Percentiles rank a stretch among this genome's conserved stretches.
Conservation (phyloP, 2,329 filamentous ascomycete genomes). For the Phyllosticta citriasiana region DNA sequence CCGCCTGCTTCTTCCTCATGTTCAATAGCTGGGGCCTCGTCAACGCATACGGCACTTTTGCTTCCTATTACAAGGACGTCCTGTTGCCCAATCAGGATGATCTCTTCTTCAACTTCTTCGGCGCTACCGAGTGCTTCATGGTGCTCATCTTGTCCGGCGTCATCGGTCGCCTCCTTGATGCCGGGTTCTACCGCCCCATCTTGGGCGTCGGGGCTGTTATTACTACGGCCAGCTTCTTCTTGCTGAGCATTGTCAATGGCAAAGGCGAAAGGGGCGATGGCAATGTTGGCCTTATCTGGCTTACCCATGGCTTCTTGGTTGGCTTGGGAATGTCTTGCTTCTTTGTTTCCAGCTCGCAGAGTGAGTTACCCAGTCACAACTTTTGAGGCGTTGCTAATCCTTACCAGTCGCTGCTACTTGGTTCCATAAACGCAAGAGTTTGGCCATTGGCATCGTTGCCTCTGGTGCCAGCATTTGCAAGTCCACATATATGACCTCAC, state of each 20-base stretch:
- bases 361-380: constrained; percentile 23
- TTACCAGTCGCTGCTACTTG: constrained; percentile 38
- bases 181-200: constrained; percentile 32
- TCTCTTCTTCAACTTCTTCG: constrained; percentile 37
- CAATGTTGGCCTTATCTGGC: constrained; percentile 35
- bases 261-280: constrained; percentile 24
- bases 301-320: constrained; percentile 37
- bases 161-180: constrained; percentile 41
- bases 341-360: constrained; percentile 42
- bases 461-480: constrained; percentile 38
- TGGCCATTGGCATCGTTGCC: constrained; percentile 41
- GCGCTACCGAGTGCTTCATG: constrained; percentile 38
- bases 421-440: constrained; percentile 37
- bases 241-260: constrained; percentile 34
- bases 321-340: constrained; percentile 44
- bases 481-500: constrained; percentile 6
- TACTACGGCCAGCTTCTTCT: constrained; percentile 35
- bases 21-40: constrained; percentile 40
- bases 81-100: constrained; percentile 31
- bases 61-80: constrained; percentile 39
- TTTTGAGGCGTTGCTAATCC: neutral
- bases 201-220: constrained; percentile 33
- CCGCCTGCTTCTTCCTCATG: constrained; percentile 43
- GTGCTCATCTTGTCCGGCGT: constrained; percentile 36
- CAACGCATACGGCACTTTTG: constrained; percentile 41